Percentiles rank a stretch among this genome's conserved stretches.
These are phyloP conservation scores for Globisporangium abappressorium DNA, from an alignment of 352 stramenopile species.

Conservation along the genomic window DNA sequence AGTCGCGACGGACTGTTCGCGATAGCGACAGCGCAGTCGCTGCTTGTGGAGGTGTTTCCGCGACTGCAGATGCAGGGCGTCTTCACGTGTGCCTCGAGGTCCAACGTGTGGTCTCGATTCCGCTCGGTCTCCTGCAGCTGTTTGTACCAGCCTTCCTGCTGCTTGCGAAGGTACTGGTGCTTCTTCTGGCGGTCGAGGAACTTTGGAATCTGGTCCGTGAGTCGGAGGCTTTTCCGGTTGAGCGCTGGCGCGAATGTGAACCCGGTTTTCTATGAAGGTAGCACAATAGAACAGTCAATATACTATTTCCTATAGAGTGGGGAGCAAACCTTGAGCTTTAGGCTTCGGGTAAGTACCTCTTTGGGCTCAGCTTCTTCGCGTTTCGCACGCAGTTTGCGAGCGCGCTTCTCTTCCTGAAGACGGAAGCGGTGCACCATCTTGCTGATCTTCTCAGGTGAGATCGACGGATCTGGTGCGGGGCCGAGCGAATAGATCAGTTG, in stretches of 20 bases:
- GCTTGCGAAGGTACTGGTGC: constrained; percentile 24
- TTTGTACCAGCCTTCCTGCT: constrained; percentile 25
- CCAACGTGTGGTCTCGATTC: constrained; percentile 20
- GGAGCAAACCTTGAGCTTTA: background rate
- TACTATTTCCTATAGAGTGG: background rate
- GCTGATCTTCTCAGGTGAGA: constrained; percentile 28
- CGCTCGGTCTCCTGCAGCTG: constrained; percentile 24
- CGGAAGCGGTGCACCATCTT: constrained; percentile 42
- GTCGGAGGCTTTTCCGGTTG: constrained; percentile 34
- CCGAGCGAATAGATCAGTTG: constrained; percentile 18
- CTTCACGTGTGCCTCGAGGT: constrained; percentile 35
- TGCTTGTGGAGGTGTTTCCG: constrained; percentile 18
- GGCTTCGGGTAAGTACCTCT: background rate
- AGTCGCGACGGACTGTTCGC: constrained; percentile 10
- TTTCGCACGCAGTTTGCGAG: constrained; percentile 25
- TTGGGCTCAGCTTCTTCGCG: constrained; percentile 31
- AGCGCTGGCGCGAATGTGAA: constrained; percentile 32
- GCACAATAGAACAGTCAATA: background rate
- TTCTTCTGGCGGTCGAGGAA: constrained; percentile 39
- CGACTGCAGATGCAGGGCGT: constrained; percentile 45
- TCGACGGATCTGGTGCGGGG: constrained; percentile 9
- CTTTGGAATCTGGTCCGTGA: constrained; percentile 33
- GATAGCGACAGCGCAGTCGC: background rate
- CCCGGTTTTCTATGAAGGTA: constrained; percentile 19
- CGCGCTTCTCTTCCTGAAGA: constrained; percentile 35